Evolutionary conservation across 371 early-diverging fungal genomes (phyloP), one percentile per base, ranked within the genome.

Genomic region (Saksenaea oblongispora): DNA sequence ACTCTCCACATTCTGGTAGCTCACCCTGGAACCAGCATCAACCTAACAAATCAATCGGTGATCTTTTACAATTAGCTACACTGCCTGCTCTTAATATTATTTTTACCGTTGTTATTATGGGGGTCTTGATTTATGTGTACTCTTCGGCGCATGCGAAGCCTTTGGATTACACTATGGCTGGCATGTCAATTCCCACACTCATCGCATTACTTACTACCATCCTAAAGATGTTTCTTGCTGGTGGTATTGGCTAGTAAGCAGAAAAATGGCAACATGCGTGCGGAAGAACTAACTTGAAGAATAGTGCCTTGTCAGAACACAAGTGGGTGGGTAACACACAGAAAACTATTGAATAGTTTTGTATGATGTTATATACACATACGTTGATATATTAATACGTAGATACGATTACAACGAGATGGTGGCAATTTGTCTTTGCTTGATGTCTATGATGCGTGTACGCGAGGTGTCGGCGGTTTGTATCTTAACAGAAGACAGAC

Each of bases 401-500:
- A 47, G 51, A 22, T 68, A 11, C 62, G 61, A 2, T 39, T 68
- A 22, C 64, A 68, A 24, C 39, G 53, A 8, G 56, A 55, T 34
- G 61, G 60, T 11, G 64, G 64, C 5, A 24, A 36, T 22, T 47
- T 68, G 10, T 41, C 59, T 13, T n/a, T 63, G 26, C 34, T 68
- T 5, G 68, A 68, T 56, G 34, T 63, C 5, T 68, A 68, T 36
- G 68, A 68, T 41, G 61, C 57, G 27, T 68, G 68, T 36, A 63
- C 68, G 31, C 63, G 68, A 15, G 68, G 63, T 9, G 63, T 63
- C 24, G 63, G 63, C 26, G 68, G 68, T 68, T 26, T 39, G 63
- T 15, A 15, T 34, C 9, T 24, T 34, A 2, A 17, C 3, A 27
- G 13, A 34, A 17, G 14, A 56, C 18, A 17, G 28, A 59, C 15